A percentile compares a stretch with the other conserved stretches of the same genome.
phyloP scores from a whole-genome alignment of 257 asterid species.

The Capsicum rhomboideum region DNA sequence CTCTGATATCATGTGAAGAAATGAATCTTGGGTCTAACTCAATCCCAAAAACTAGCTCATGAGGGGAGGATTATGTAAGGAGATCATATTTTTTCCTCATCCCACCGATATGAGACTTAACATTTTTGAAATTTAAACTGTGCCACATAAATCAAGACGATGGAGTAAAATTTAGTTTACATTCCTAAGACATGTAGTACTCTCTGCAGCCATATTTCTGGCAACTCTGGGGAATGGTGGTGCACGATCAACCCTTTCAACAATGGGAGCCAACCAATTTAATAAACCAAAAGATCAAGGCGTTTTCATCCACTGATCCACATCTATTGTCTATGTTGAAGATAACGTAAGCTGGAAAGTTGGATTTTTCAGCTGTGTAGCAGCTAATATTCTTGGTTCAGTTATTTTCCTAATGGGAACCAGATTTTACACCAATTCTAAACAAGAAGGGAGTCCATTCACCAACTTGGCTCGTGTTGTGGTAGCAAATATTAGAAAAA shows the following conservation, averaged over 20 bases:
- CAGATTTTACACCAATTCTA: slow-evolving; percentile 10
- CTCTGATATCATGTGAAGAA: too few relatives aligned
- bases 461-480: slow-evolving; percentile 4
- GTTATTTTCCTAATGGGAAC: slow-evolving; percentile 27
- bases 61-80: too few relatives aligned
- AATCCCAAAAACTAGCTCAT: too few relatives aligned
- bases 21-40: too few relatives aligned
- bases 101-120: too few relatives aligned
- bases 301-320: slow-evolving; percentile 27
- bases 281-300: slow-evolving; percentile 14
- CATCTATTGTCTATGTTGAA: slow-evolving; percentile 34
- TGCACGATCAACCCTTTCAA: slow-evolving; percentile 23
- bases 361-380: slow-evolving; percentile 22
- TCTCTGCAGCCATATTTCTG: slow-evolving; percentile 23
- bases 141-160: too few relatives aligned
- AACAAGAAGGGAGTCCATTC: slow-evolving; percentile 13
- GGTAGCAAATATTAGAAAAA: slow-evolving; percentile 7
- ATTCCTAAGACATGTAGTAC: too few relatives aligned
- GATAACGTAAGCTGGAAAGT: slow-evolving; percentile 36
- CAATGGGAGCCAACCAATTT: slow-evolving; percentile 47
- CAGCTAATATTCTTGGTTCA: slow-evolving; percentile 16
- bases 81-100: too few relatives aligned
- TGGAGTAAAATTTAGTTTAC: too few relatives aligned
- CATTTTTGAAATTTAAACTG: too few relatives aligned
- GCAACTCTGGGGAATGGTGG: slow-evolving; percentile 28